phyloP scores from a whole-genome alignment of 352 stramenopile genomes.

The Globisporangium echinulatum region DNA sequence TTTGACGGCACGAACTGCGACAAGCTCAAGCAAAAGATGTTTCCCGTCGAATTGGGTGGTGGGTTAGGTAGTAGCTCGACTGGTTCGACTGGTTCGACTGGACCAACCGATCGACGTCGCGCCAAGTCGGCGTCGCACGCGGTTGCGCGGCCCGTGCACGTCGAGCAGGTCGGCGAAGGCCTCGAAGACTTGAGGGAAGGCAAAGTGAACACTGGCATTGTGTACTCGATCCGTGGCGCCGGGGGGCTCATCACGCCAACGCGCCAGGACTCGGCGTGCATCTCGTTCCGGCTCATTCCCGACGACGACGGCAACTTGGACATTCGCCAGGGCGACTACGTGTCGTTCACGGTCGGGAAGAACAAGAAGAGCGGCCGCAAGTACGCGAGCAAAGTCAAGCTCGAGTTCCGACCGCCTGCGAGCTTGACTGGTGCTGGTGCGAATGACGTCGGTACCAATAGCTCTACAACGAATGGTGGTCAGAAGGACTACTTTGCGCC shows the following conservation, averaged over 20 bases:
- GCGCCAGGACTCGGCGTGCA: conserved; percentile 78
- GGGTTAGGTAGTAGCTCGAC: too few relatives aligned
- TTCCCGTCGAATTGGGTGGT: conserved; percentile 62
- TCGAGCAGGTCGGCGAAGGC: conserved; percentile 78
- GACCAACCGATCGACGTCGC: conserved; percentile 41
- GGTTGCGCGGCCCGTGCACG: conserved; percentile 64
- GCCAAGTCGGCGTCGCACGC: conserved; percentile 71
- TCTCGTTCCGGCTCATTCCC: conserved; percentile 84
- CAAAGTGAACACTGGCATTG: conserved; percentile 82
- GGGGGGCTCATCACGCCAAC: conserved; percentile 80
- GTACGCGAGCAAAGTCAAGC: conserved; percentile 84
- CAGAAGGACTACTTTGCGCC: conserved; percentile 58
- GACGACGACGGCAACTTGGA: conserved; percentile 84
- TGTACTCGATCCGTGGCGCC: conserved; percentile 83
- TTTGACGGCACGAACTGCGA: conserved; percentile 87
- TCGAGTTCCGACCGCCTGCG: conserved; percentile 76
- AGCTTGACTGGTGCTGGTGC: conserved; percentile 34
- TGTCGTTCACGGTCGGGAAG: conserved; percentile 86
- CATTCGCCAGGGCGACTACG: conserved; percentile 80
- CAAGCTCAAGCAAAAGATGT: conserved; percentile 89
- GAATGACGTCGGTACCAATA: conserved; percentile 6
- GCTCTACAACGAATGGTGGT: conserved; percentile 18
- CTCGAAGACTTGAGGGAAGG: conserved; percentile 80
- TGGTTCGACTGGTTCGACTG: not conserved
- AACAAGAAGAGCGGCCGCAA: conserved; percentile 89